Conservation (phyloP, 148 eudicot genomes). For the Bassia scoparia region DNA sequence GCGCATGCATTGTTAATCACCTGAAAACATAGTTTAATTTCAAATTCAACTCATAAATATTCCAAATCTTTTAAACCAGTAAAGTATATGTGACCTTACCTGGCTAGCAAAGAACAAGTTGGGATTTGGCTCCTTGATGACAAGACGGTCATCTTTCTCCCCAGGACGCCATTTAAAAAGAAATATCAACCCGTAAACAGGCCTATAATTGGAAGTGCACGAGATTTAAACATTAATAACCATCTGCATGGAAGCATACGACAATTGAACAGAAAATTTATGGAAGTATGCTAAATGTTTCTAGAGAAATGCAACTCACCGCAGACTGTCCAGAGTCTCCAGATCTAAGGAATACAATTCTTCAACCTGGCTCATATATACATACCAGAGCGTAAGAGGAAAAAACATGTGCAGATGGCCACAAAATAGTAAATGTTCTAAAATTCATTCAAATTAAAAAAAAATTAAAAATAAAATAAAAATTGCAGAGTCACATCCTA, state of each 20-base stretch:
- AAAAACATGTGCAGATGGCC: not conserved
- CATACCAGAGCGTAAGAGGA: too few relatives aligned
- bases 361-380: constrained; percentile 74
- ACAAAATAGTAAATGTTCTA: constrained; percentile 4
- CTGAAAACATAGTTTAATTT: constrained; percentile 30
- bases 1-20: constrained; percentile 99
- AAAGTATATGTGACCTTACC: constrained; percentile 39
- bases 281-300: not conserved
- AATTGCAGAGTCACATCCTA: not conserved
- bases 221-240: not conserved
- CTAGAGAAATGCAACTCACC: constrained; percentile 35
- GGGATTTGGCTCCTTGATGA: constrained; percentile 87
- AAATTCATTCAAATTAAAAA: not conserved
- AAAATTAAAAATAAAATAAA: too few relatives aligned
- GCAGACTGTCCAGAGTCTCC: constrained; percentile 72
- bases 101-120: constrained; percentile 96
- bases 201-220: constrained; percentile 44
- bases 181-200: constrained; percentile 89
- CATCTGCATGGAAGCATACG: not conserved
- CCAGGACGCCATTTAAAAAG: constrained; percentile 97
- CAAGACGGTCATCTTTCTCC: constrained; percentile 81
- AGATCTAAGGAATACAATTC: constrained; percentile 93
- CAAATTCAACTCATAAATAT: not conserved
- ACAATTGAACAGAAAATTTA: constrained; percentile 8
- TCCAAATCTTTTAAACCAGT: not conserved